Evolutionary conservation across 345 rosid genomes (phyloP).

Genomic region (Pistacia integerrima): DNA sequence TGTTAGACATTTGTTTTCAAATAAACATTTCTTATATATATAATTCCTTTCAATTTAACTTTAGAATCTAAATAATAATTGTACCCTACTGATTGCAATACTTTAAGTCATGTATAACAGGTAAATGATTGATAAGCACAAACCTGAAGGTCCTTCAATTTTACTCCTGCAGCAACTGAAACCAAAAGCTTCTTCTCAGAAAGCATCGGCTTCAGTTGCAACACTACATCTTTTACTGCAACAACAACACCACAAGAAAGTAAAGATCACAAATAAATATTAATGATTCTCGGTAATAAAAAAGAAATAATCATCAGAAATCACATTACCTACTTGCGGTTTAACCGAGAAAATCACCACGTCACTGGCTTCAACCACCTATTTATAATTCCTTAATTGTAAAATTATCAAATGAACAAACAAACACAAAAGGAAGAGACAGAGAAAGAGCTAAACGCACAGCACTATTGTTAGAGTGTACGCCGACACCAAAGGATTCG

Average conservation of each 20-base stretch:
- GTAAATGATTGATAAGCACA: conserved; percentile 6
- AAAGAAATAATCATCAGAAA: not conserved
- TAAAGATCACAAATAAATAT: not conserved
- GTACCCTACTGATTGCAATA: not conserved
- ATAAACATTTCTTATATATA: too few species aligned
- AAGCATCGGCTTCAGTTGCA: conserved; percentile 60
- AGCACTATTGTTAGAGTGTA: conserved; percentile 49
- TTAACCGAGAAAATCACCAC: conserved; percentile 87
- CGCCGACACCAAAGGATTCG: conserved; percentile 68
- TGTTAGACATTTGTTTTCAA: too few species aligned
- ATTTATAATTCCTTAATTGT: conserved; percentile 7
- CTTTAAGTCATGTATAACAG: not conserved
- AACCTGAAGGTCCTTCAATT: conserved; percentile 85
- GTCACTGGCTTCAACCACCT: conserved; percentile 84
- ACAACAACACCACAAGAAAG: not conserved
- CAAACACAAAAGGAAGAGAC: not conserved
- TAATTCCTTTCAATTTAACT: too few species aligned
- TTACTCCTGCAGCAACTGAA: conserved; percentile 87
- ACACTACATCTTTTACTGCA: conserved; percentile 68
- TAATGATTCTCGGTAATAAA: not conserved
- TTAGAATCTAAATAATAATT: too few species aligned
- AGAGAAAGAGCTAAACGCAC: conserved; percentile 26
- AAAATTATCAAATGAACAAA: not conserved
- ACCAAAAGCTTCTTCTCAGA: conserved; percentile 77
- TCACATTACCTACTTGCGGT: conserved; percentile 75